phyloP scores from a whole-genome alignment of 148 eudicot genomes.

The Fagopyrum homotropicum region DNA sequence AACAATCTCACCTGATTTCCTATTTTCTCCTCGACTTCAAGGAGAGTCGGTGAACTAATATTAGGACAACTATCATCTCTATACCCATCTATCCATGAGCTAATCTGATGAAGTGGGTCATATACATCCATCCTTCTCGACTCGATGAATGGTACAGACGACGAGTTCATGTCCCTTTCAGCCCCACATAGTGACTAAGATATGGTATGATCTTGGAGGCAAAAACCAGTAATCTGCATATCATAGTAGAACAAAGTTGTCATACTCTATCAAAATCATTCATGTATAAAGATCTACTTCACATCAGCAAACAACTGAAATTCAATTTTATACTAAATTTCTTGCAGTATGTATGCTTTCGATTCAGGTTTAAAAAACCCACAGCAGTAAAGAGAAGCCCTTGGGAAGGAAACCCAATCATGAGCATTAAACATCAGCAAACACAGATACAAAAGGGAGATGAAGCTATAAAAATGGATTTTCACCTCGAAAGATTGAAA shows the following conservation, averaged over 20 bases:
- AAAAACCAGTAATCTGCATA: not conserved
- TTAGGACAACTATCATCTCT: slow-evolving; percentile 51
- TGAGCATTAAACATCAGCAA: not conserved
- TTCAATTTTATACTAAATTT: not conserved
- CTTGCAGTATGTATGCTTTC: not conserved
- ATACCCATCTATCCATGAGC: slow-evolving; percentile 70
- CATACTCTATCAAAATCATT: not conserved
- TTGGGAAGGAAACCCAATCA: not conserved
- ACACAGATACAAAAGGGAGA: not conserved
- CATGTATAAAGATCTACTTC: not conserved
- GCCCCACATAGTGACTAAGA: not conserved
- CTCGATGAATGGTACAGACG: slow-evolving; percentile 54
- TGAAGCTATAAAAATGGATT: not conserved
- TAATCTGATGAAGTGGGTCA: slow-evolving; percentile 76
- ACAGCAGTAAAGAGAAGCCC: not conserved
- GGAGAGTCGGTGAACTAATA: slow-evolving; percentile 42
- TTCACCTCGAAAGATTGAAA: slow-evolving; percentile 4
- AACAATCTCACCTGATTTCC: slow-evolving; percentile 50
- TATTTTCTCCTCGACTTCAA: slow-evolving; percentile 48
- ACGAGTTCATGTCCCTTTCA: slow-evolving; percentile 50
- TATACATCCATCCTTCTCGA: slow-evolving; percentile 75
- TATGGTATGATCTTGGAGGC: not conserved
- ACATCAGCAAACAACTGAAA: not conserved
- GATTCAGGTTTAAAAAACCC: not conserved
- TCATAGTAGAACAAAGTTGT: not conserved